Percentiles rank a stretch among this genome's conserved stretches.
Evolutionary conservation across 768 basidiomycete genomes (phyloP).

Genomic region (Leucosporidium creatinivorum): DNA sequence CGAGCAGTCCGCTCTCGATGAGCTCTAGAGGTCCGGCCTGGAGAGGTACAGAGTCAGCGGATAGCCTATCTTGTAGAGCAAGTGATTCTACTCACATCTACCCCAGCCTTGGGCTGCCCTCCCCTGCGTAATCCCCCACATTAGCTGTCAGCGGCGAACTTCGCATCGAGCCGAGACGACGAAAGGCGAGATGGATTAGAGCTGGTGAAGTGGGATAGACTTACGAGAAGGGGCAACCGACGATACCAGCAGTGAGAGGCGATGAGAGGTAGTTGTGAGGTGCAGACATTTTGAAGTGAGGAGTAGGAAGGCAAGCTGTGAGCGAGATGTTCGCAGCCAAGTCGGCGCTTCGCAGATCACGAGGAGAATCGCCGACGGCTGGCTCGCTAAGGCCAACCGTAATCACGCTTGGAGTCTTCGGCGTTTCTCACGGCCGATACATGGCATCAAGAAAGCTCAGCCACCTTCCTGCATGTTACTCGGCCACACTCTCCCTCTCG

Average conservation of each 20-base stretch:
- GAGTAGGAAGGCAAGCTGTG: too few species aligned
- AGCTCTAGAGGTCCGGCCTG: conserved; percentile 72
- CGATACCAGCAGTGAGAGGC: conserved; percentile 78
- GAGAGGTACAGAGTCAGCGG: conserved; percentile 34
- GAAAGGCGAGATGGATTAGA: too few species aligned
- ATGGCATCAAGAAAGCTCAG: too few species aligned
- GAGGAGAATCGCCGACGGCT: too few species aligned
- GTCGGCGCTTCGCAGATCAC: too few species aligned
- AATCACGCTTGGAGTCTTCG: too few species aligned
- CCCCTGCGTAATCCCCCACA: conserved; percentile 34
- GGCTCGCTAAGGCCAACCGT: too few species aligned
- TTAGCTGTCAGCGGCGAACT: background rate
- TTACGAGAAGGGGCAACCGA: conserved; percentile 93
- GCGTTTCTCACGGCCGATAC: too few species aligned
- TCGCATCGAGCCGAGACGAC: background rate
- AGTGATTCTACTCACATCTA: conserved; percentile 49
- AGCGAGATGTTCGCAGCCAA: too few species aligned
- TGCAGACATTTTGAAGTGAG: background rate
- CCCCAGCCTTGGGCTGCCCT: conserved; percentile 63
- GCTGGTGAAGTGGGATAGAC: conserved; percentile 32
- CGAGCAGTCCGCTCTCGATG: conserved; percentile 72
- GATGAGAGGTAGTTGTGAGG: conserved; percentile 35
- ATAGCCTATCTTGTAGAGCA: background rate
- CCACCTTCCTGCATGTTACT: too few species aligned
- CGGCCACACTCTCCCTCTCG: too few species aligned